A percentile compares a stretch with the other conserved stretches of the same genome.
Conservation (phyloP, 208 protist species). For the Wallacemonas sp. region DNA sequence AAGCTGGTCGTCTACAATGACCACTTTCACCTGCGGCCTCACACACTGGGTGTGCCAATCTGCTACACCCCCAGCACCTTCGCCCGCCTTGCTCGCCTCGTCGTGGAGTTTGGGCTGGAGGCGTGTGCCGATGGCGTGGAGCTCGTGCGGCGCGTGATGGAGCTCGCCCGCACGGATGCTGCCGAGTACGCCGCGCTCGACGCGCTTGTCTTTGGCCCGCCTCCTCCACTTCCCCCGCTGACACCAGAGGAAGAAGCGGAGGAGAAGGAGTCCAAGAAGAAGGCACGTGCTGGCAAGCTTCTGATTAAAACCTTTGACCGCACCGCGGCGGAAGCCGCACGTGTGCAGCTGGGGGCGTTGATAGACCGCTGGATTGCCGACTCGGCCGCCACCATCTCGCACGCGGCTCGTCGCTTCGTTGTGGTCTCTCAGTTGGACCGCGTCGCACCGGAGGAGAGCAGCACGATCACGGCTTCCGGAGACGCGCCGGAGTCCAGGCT, state of each 20-base stretch:
- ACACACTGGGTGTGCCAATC: not conserved
- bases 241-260: slow-evolving; percentile 9
- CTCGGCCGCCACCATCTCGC: too few species aligned
- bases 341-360: slow-evolving; percentile 14
- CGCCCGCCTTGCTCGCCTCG: slow-evolving; percentile 44
- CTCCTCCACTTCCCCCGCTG: not conserved
- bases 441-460: slow-evolving; percentile 1
- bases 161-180: slow-evolving; percentile 63
- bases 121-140: slow-evolving; percentile 54
- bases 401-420: too few species aligned
- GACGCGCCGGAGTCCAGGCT: not conserved
- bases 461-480: not conserved
- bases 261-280: slow-evolving; percentile 11
- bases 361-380: slow-evolving; percentile 18
- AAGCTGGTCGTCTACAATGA: slow-evolving; percentile 74
- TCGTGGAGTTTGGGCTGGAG: slow-evolving; percentile 82
- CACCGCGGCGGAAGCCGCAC: slow-evolving; percentile 3
- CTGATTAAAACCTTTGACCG: not conserved
- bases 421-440: slow-evolving; percentile 57
- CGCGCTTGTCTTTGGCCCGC: slow-evolving; percentile 57
- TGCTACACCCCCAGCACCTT: slow-evolving; percentile 31
- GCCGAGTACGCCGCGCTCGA: slow-evolving; percentile 62
- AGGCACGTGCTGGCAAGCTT: slow-evolving; percentile 12
- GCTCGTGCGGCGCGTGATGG: slow-evolving; percentile 68
- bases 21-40: slow-evolving; percentile 49